Evolutionary conservation across 768 basidiomycete genomes (phyloP).

Genomic region (Boletus rufocinnamomeus): DNA sequence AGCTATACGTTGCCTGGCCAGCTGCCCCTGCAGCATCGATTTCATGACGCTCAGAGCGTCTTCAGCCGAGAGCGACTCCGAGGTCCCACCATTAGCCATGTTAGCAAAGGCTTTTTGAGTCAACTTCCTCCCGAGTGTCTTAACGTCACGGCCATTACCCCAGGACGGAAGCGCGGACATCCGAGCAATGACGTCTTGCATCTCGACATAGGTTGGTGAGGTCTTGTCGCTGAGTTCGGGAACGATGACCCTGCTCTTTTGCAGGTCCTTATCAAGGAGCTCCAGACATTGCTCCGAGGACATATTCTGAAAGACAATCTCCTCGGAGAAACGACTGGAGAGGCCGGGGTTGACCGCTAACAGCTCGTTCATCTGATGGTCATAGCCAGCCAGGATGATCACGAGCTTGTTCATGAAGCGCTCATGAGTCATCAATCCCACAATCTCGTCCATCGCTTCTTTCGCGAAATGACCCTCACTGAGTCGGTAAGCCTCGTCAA

Average conservation of each 20-base stretch:
- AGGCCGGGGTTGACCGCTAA: slow-evolving; percentile 63
- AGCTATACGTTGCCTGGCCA: slow-evolving; percentile 21
- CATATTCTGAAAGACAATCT: slow-evolving; percentile 59
- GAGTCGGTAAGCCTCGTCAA: slow-evolving; percentile 74
- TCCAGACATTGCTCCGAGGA: slow-evolving; percentile 51
- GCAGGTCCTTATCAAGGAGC: slow-evolving; percentile 50
- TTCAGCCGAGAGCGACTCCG: slow-evolving; percentile 26
- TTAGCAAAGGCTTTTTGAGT: slow-evolving; percentile 41
- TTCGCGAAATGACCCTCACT: slow-evolving; percentile 64
- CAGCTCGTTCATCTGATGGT: slow-evolving; percentile 64
- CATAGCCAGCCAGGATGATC: slow-evolving; percentile 72
- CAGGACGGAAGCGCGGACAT: slow-evolving; percentile 54
- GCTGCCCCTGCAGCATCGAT: slow-evolving; percentile 26
- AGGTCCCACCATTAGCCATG: slow-evolving; percentile 18
- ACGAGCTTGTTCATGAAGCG: slow-evolving; percentile 60
- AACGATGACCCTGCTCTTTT: slow-evolving; percentile 43
- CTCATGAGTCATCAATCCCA: slow-evolving; percentile 61
- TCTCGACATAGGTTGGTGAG: slow-evolving; percentile 17
- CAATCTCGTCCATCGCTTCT: slow-evolving; percentile 77
- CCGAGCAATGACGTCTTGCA: slow-evolving; percentile 43
- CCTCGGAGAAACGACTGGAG: slow-evolving; percentile 70
- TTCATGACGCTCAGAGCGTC: slow-evolving; percentile 35
- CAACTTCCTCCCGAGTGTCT: slow-evolving; percentile 54
- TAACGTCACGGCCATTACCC: slow-evolving; percentile 71
- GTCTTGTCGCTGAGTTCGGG: slow-evolving; percentile 33